Conservation (phyloP, 176 grass and related monocot species). For the Aechmea fasciata region DNA sequence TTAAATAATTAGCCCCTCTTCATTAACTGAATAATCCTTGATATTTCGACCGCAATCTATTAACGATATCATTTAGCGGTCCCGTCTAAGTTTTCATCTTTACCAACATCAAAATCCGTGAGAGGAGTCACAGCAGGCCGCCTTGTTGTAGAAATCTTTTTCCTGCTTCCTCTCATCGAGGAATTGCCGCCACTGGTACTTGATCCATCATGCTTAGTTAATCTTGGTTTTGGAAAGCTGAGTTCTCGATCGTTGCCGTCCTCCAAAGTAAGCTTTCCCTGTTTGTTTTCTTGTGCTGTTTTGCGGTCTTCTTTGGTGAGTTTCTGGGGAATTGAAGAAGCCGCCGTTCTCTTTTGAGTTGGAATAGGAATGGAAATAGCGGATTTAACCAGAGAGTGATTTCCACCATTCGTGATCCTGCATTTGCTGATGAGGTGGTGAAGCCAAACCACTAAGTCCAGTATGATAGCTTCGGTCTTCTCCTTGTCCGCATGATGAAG, state of each 20-base stretch:
- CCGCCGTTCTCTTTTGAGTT: neutral
- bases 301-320: neutral
- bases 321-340: neutral
- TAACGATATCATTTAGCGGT: no score
- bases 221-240: neutral
- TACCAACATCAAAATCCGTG: neutral
- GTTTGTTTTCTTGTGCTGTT: neutral
- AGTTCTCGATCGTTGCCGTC: constrained; percentile 16
- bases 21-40: neutral
- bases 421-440: constrained; percentile 25
- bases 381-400: constrained; percentile 5
- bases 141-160: neutral
- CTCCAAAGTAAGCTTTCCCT: neutral
- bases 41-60: neutral
- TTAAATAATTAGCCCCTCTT: no score
- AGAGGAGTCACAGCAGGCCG: neutral
- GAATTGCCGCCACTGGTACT: constrained; percentile 8
- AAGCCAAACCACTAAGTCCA: constrained; percentile 42
- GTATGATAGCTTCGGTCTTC: constrained; percentile 44
- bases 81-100: no score
- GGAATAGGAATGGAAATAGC: neutral
- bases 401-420: neutral
- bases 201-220: neutral
- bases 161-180: neutral
- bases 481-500: constrained; percentile 45